These are phyloP conservation scores for Musa acuminata DNA, from an alignment of 176 grass and related monocot species.

Conservation along the genomic window DNA sequence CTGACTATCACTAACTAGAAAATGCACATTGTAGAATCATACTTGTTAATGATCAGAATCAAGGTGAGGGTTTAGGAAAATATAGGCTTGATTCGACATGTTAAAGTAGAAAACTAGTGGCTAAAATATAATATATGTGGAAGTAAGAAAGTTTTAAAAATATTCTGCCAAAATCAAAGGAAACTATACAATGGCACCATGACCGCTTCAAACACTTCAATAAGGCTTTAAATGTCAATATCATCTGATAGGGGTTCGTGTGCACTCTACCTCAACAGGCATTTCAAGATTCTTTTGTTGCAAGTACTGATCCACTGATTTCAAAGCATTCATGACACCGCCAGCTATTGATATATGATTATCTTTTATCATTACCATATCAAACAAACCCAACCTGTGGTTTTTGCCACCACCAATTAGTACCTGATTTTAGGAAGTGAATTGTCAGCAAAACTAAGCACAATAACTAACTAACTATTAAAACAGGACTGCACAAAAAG, in stretches of 20 bases:
- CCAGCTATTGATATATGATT: constrained; percentile 96
- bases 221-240: not conserved
- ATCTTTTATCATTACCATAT: constrained; percentile 99
- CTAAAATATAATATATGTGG: constrained; percentile 2
- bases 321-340: constrained; percentile 69
- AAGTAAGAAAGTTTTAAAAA: not conserved
- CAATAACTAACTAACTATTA: constrained; percentile 7
- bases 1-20: not conserved
- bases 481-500: not conserved
- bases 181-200: not conserved
- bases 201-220: not conserved
- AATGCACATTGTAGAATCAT: not conserved
- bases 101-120: not conserved
- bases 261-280: constrained; percentile 70
- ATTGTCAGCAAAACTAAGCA: constrained; percentile 2
- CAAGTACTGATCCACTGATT: constrained; percentile 73
- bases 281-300: constrained; percentile 49
- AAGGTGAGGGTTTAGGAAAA: not conserved
- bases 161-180: not conserved
- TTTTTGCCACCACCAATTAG: constrained; percentile 95
- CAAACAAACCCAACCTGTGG: constrained; percentile 92
- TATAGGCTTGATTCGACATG: not conserved
- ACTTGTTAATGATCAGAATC: not conserved
- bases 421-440: constrained; percentile 35
- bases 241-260: not conserved